These are phyloP conservation scores for Neurospora sp. DNA, from an alignment of 495 filamentous ascomycete species.

Conservation along the genomic window DNA sequence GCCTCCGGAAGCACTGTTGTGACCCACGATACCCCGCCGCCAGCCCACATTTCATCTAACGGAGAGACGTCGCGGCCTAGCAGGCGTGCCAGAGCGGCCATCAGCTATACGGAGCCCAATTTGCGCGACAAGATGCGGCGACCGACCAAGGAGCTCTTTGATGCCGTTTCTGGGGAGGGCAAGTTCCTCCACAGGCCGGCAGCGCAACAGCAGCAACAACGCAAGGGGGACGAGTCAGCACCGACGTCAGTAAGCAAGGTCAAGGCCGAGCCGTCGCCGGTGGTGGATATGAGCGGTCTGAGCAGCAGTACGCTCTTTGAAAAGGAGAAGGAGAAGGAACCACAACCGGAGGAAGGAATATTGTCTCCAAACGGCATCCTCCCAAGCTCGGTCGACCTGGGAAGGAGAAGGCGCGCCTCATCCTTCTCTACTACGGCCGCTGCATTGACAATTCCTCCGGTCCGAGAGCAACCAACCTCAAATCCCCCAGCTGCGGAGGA, in stretches of 20 bases:
- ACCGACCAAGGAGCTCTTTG: conserved; percentile 61
- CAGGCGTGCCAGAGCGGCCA: conserved; percentile 51
- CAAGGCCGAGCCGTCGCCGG: background rate
- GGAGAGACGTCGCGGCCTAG: conserved; percentile 47
- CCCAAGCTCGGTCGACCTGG: background rate
- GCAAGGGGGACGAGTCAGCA: conserved; percentile 19
- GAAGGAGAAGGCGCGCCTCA: background rate
- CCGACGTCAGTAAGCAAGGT: conserved; percentile 9
- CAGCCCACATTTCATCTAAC: conserved; percentile 40
- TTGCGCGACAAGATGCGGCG: conserved; percentile 81
- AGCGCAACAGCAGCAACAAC: background rate
- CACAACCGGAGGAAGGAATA: background rate
- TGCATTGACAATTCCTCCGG: background rate
- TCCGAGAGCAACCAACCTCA: background rate
- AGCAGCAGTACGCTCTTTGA: conserved; percentile 7
- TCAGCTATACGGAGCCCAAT: conserved; percentile 84
- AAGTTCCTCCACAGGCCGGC: conserved; percentile 28
- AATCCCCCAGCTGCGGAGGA: background rate
- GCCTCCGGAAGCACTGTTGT: conserved; percentile 11
- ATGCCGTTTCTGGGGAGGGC: conserved; percentile 54
- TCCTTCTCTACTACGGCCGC: background rate
- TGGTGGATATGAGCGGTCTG: background rate
- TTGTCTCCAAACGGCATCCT: background rate
- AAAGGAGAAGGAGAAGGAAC: conserved; percentile 11
- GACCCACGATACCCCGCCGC: conserved; percentile 45